Percentiles rank a stretch among this genome's conserved stretches.
Evolutionary conservation across 192 early-diverging fungal species (phyloP).

Genomic region (Coemansia sp.): DNA sequence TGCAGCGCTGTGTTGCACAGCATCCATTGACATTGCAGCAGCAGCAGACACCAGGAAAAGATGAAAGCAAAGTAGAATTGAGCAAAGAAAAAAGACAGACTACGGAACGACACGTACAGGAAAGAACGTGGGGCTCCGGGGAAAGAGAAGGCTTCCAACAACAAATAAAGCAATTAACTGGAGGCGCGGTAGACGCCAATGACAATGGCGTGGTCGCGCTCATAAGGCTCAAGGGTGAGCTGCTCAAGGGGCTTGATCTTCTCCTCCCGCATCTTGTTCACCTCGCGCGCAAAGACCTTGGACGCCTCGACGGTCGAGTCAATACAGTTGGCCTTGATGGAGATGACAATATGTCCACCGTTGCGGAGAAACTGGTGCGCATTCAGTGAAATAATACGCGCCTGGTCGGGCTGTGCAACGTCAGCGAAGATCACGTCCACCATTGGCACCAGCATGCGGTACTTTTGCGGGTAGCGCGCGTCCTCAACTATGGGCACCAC

Average conservation of each 20-base stretch:
- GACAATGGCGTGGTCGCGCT: slow-evolving; percentile 98
- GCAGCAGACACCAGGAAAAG: background rate
- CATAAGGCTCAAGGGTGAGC: slow-evolving; percentile 96
- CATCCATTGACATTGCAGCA: background rate
- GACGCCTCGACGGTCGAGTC: slow-evolving; percentile 97
- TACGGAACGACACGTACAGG: slow-evolving; percentile 1
- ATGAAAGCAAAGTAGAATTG: background rate
- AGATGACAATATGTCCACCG: slow-evolving; percentile 96
- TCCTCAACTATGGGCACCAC: slow-evolving; percentile 99
- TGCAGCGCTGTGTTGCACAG: background rate
- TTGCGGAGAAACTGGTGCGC: slow-evolving; percentile 97
- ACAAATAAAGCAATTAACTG: slow-evolving; percentile 19
- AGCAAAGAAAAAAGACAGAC: background rate
- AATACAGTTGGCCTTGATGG: slow-evolving; percentile 99
- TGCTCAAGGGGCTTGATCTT: slow-evolving; percentile 92
- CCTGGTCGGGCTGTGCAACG: slow-evolving; percentile 99
- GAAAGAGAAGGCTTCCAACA: slow-evolving; percentile 1
- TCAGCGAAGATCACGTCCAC: slow-evolving; percentile 99
- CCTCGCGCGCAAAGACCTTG: slow-evolving; percentile 95
- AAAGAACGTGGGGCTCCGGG: background rate
- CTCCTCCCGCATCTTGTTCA: slow-evolving; percentile 88
- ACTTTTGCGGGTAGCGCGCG: slow-evolving; percentile 99
- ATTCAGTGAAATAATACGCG: slow-evolving; percentile 97
- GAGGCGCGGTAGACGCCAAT: slow-evolving; percentile 76
- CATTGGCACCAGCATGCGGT: slow-evolving; percentile 98